These are phyloP conservation scores for Kalmanozyma brasiliensis DNA, from an alignment of 1,284 basidiomycete genomes.

Conservation along the genomic window DNA sequence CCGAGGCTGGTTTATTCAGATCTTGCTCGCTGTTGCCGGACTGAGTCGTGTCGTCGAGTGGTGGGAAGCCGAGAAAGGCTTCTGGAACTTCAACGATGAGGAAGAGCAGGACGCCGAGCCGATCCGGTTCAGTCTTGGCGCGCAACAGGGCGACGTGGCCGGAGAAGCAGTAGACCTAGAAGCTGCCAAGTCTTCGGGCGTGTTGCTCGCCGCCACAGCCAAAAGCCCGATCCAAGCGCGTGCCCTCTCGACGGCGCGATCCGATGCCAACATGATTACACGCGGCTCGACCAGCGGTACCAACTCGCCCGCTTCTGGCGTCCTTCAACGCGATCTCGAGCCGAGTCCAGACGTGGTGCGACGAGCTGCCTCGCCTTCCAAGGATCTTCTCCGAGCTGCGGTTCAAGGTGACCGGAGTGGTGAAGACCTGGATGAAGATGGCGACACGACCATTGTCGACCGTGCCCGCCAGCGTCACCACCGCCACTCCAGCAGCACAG, in stretches of 20 bases:
- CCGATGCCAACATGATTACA: constrained; percentile 3
- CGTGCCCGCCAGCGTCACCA: constrained; percentile 16
- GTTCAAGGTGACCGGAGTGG: neutral
- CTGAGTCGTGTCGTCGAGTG: constrained; percentile 96
- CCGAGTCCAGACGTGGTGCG: constrained; percentile 8
- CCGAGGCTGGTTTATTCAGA: constrained; percentile 96
- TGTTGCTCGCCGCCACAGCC: constrained; percentile 25
- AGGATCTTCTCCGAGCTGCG: neutral
- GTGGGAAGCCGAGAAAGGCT: constrained; percentile 99
- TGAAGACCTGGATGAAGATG: constrained; percentile 27
- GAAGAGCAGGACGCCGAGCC: constrained; percentile 72
- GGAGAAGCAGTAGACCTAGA: constrained; percentile 23
- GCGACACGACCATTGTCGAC: constrained; percentile 45
- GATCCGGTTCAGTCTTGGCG: constrained; percentile 54
- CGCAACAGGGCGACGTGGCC: constrained; percentile 17
- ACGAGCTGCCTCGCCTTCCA: constrained; percentile 9
- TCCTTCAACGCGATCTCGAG: constrained; percentile 14
- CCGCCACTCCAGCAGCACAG: constrained; percentile 14
- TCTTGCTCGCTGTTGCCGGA: constrained; percentile 86
- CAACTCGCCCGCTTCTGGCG: constrained; percentile 55
- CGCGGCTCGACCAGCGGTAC: constrained; percentile 40
- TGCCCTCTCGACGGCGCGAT: constrained; percentile 21
- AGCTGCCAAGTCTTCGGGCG: constrained; percentile 11
- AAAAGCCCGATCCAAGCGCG: constrained; percentile 36
- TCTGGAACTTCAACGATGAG: constrained; percentile 98